Conservation (phyloP, 2,329 filamentous ascomycete species). For the Xylaria sp. region DNA sequence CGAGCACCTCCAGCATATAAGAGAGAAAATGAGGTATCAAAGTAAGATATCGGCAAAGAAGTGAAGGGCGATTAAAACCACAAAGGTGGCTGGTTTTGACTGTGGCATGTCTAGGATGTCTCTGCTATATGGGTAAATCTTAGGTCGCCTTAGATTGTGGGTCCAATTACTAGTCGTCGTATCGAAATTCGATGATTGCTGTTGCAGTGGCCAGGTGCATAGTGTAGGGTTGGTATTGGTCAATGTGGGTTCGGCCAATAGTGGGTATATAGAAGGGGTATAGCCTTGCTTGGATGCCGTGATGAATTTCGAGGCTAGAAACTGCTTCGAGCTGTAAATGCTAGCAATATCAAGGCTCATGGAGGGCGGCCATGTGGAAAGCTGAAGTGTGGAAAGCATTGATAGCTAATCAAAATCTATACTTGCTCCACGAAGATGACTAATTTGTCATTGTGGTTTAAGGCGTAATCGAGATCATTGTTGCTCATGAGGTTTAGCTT, state of each 20-base stretch:
- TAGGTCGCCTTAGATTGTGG: slow-evolving; percentile 13
- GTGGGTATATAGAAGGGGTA: slow-evolving; percentile 22
- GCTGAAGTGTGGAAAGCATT: slow-evolving; percentile 40
- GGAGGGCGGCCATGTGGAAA: slow-evolving; percentile 46
- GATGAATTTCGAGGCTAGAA: slow-evolving; percentile 24
- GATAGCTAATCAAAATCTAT: slow-evolving; percentile 47
- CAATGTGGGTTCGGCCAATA: slow-evolving; percentile 11
- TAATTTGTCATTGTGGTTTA: slow-evolving; percentile 88
- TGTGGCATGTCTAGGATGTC: slow-evolving; percentile 15
- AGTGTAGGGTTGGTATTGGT: slow-evolving; percentile 5
- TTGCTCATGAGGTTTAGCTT: slow-evolving; percentile 81
- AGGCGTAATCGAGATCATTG: slow-evolving; percentile 81
- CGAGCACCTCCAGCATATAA: slow-evolving; percentile 18
- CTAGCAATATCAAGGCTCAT: slow-evolving; percentile 36
- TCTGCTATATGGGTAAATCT: slow-evolving; percentile 21
- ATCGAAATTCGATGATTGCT: slow-evolving; percentile 7
- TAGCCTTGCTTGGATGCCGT: slow-evolving; percentile 23
- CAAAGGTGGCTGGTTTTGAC: slow-evolving; percentile 11
- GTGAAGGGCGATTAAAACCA: slow-evolving; percentile 17
- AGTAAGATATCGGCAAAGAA: slow-evolving; percentile 20
- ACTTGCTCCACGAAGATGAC: slow-evolving; percentile 75
- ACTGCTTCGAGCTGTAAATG: slow-evolving; percentile 42
- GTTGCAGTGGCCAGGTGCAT: slow-evolving; percentile 5
- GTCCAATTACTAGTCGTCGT: slow-evolving; percentile 14
- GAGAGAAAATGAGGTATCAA: slow-evolving; percentile 30